Percentiles rank a stretch among this genome's conserved stretches.
phyloP scores from a whole-genome alignment of 805 yeast genomes.

The Phaffomyces thermotolerans region DNA sequence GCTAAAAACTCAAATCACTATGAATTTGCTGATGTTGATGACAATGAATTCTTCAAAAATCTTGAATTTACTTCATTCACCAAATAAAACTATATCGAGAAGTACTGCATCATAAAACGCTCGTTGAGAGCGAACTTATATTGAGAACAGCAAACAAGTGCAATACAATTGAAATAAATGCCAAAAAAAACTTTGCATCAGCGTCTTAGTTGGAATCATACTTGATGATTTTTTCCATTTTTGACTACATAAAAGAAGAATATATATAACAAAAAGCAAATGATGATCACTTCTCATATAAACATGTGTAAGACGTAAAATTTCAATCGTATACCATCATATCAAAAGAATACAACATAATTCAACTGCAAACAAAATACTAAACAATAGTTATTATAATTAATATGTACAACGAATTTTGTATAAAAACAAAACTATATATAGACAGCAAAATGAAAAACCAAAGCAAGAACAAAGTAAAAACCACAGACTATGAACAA shows the following conservation, averaged over 20 bases:
- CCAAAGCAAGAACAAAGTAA: not conserved
- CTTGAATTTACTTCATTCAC: constrained; percentile 24
- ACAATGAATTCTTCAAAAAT: constrained; percentile 20
- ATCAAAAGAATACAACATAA: not conserved
- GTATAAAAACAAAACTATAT: not conserved
- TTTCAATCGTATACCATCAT: too few species aligned
- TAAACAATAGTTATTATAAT: not conserved
- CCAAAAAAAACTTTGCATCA: not conserved
- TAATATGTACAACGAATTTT: constrained; percentile 2
- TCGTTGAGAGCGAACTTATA: too few species aligned
- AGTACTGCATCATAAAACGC: too few species aligned
- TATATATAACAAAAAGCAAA: not conserved
- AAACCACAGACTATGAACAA: not conserved
- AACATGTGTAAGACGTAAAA: too few species aligned
- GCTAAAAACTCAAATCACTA: constrained; percentile 14
- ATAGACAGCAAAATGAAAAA: not conserved
- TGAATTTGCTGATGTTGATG: constrained; percentile 18
- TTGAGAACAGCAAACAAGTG: too few species aligned
- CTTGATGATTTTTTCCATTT: too few species aligned
- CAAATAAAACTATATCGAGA: constrained; percentile 7
- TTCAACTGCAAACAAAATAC: not conserved
- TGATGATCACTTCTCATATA: too few species aligned
- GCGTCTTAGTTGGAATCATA: too few species aligned
- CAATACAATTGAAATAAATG: too few species aligned
- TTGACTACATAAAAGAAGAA: too few species aligned